Base-by-base conservation (phyloP, 495 filamentous ascomycete genomes). In the Aspergillus haitiensis region DNA sequence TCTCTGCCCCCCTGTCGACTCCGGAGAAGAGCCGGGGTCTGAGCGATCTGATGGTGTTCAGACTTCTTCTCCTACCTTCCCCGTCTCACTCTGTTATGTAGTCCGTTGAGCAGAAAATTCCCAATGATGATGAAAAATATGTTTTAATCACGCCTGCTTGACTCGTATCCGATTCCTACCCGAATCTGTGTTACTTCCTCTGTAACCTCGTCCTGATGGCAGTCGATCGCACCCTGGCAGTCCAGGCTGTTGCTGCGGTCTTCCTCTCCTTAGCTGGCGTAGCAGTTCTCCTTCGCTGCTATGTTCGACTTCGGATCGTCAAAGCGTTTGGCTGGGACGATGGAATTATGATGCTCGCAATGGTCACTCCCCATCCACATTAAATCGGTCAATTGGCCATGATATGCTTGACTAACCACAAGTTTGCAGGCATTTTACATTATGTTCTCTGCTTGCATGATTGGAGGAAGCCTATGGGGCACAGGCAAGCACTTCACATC, bases 361-460 rank as follows among this genome's bases (percentile, higher is more conserved):
- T 46, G 42, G 42, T 46, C n/a, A 46, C 15, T 8, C 6, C 18
- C 7, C 15, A 13, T 46, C 15, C 11, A 16, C n/a, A 16, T 5
- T 3, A 46, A 46, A 46, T n/a, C 7, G 15, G 12, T 13, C 15
- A 15, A 7, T 34, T 48, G 16, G 42, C 42, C 34, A 27, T 3
- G 21, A 27, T 27, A 27, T 27, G 21, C 21, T 27, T 27, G 21
- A 27, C 21, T 27, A 27, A 27, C 21, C 21, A 27, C 21, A 27
- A 27, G n/a, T 42, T 7, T 39, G n/a, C 33, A 59, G 61, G 49
- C 42, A 7, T 63, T 58, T n/a, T 63, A 54, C 33, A 47, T 18
- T 45, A 59, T 63, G 49, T 63, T 63, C 45, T 63, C 49, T 10
- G 61, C 47, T 18, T 58, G 50, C 35, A 63, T 63, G 61, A 59